Conservation (phyloP, 2,329 filamentous ascomycete species). For the Sphaerostilbella broomeana region DNA sequence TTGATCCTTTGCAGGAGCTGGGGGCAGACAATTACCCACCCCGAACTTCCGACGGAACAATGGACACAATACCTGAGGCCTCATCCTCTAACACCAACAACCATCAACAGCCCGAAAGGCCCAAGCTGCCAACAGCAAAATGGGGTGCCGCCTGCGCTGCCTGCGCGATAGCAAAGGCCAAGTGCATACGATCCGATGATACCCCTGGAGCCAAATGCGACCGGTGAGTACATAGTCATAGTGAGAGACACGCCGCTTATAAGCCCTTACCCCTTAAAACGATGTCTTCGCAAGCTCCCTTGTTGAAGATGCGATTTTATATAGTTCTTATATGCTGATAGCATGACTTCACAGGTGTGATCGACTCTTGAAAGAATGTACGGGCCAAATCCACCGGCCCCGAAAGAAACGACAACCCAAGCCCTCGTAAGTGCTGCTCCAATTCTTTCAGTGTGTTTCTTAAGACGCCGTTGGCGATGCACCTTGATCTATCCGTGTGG, state of each 20-base stretch:
- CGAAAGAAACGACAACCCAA: constrained; percentile 46
- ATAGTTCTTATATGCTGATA: too few species aligned
- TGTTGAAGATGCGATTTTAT: too few species aligned
- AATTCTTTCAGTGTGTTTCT: too few species aligned
- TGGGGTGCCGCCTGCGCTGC: constrained; percentile 45
- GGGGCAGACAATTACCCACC: background rate
- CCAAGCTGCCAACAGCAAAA: constrained; percentile 33
- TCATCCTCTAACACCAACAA: constrained; percentile 6
- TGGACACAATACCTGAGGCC: constrained; percentile 2
- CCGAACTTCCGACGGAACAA: background rate
- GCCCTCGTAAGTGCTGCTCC: constrained; percentile 48
- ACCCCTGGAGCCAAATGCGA: constrained; percentile 38
- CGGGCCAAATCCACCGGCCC: constrained; percentile 40
- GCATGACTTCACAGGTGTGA: constrained; percentile 34
- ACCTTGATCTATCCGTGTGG: too few species aligned
- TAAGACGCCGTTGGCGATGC: too few species aligned
- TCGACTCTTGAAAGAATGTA: constrained; percentile 41
- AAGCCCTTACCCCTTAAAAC: background rate
- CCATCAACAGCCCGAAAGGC: constrained; percentile 16
- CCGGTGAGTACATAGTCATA: constrained; percentile 24
- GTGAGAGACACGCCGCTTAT: background rate
- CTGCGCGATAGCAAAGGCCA: constrained; percentile 44
- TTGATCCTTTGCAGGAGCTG: constrained; percentile 9
- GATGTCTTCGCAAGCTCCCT: too few species aligned
- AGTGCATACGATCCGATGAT: constrained; percentile 39